These are phyloP conservation scores for Saccharomycopsis guyanensis DNA, from an alignment of 805 yeast genomes.

Conservation along the genomic window DNA sequence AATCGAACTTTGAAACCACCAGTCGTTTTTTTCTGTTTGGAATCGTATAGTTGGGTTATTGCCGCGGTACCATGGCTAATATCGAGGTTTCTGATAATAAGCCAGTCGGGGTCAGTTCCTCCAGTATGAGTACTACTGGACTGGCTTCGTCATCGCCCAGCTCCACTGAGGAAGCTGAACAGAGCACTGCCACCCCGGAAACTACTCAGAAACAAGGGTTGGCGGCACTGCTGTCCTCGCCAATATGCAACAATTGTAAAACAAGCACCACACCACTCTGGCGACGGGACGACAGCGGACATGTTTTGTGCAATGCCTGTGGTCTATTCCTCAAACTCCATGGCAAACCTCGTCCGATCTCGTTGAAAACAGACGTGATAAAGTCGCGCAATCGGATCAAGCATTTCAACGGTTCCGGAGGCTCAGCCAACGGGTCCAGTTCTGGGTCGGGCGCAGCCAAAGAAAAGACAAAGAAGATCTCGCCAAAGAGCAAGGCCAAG, in stretches of 20 bases:
- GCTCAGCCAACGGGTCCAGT: not conserved
- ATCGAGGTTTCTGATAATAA: not conserved
- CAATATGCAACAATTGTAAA: constrained; percentile 77
- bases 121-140: not conserved
- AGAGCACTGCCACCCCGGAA: not conserved
- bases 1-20: too few relatives aligned
- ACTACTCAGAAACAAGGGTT: not conserved
- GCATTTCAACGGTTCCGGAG: constrained; percentile 27
- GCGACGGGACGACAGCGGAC: constrained; percentile 90
- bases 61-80: not conserved
- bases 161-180: not conserved
- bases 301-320: constrained; percentile 90
- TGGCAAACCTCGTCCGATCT: constrained; percentile 88
- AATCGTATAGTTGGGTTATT: too few relatives aligned
- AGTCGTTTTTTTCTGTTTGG: too few relatives aligned
- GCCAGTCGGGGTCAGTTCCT: not conserved
- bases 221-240: not conserved
- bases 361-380: constrained; percentile 85
- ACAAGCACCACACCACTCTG: constrained; percentile 92
- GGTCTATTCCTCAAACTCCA: constrained; percentile 84
- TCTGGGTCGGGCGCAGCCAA: not conserved
- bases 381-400: constrained; percentile 84
- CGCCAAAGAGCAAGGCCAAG: constrained; percentile 1
- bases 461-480: constrained; percentile 6
- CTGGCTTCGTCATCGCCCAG: not conserved